phyloP scores from a whole-genome alignment of 208 protist species.

The Trypanosoma scelopori region DNA sequence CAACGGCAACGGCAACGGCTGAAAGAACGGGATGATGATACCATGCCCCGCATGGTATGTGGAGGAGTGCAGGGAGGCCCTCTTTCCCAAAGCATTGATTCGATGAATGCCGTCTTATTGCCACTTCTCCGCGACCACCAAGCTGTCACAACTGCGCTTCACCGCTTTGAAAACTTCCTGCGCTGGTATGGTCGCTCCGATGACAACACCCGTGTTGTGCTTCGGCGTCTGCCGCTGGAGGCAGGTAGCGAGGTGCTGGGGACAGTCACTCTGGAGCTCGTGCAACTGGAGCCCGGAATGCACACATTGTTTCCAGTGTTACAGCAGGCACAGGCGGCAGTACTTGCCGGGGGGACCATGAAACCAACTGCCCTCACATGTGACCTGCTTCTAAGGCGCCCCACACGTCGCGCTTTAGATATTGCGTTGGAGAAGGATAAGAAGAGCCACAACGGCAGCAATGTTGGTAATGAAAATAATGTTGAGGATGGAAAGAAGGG shows the following conservation, averaged over 20 bases:
- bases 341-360: conserved; percentile 94
- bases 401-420: not conserved
- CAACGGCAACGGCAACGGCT: no score
- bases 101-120: not conserved
- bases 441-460: not conserved
- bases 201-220: conserved; percentile 21
- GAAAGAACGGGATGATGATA: no score
- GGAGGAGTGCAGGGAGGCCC: no score
- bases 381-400: conserved; percentile 57
- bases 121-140: not conserved
- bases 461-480: not conserved
- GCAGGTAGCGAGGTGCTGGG: not conserved
- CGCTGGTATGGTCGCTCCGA: conserved; percentile 33
- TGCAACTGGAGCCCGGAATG: conserved; percentile 70
- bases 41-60: no score
- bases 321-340: conserved; percentile 48
- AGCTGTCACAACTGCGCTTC: conserved; percentile 24
- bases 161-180: conserved; percentile 39
- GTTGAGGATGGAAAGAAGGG: not conserved
- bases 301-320: conserved; percentile 62
- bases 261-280: conserved; percentile 32
- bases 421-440: no score
- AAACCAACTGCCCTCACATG: conserved; percentile 84
- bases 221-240: not conserved
- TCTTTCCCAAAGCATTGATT: not conserved